Base-by-base conservation (phyloP, 2,329 filamentous ascomycete species). In the Capronia epimyces region DNA sequence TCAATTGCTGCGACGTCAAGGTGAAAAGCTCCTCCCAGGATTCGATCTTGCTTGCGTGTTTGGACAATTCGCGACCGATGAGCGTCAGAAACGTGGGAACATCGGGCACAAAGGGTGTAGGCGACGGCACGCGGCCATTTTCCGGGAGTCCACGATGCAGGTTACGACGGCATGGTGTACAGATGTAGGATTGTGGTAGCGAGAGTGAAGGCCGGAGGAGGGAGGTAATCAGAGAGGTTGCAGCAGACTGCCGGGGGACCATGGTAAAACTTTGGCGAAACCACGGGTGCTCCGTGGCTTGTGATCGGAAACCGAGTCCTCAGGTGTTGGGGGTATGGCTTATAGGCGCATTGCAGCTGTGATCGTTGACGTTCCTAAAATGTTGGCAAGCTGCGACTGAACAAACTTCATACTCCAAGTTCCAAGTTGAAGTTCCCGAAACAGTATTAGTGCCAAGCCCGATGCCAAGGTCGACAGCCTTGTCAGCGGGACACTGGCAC, bases 21-120 rank as follows among this genome's bases (percentile, higher is more conserved):
- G 83, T 83, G 77, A 97, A 97, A 40, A 98, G 81, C 4, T 87
- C 81, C 46, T 93, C 86, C 93, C 93, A 97, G 9, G 86, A 84
- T 2, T 87, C 82, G 62, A 98, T 88, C 70, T 97, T 97, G 70
- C 81, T 76, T 43, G 86, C 80, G 73, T 96, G 88, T 65, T 86
- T 82, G 64, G 79, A 83, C 63, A 96, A 82, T 62, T 84, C 84
- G 57, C 93, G 90, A 62, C 93, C 93, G 70, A 97, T 96, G 53
- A 96, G 77, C 29, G 80, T 88, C 56, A 97, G 83, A 70, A 98
- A 95, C 13, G 90, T 93, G 61, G 78, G 67, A 34, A 89, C 56
- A 20, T 62, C 59, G 12, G 59, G 59, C 15, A 62, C 59, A 16
- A 60, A 62, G 1, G 89, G 87, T 31, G 86, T 95, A 1, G 89